These are phyloP conservation scores for Escovopsis sp. DNA, from an alignment of 2,329 filamentous ascomycete species.

Conservation along the genomic window DNA sequence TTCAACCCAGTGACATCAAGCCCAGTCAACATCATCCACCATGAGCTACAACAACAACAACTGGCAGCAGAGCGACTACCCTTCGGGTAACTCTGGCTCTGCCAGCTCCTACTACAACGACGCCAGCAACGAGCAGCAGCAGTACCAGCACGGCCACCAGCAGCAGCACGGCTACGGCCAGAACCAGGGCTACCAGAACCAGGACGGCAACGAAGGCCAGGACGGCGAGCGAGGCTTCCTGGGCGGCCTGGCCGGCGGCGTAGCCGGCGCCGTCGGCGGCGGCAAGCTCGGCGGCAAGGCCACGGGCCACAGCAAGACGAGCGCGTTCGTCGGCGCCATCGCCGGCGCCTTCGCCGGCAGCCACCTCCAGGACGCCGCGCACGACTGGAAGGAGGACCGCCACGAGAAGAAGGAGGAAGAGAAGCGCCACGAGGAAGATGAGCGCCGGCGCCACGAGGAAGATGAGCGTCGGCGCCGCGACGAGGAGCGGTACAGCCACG, in stretches of 20 bases:
- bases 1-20: not conserved
- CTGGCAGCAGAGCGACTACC: not conserved
- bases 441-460: constrained; percentile 3
- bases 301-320: constrained; percentile 14
- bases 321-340: constrained; percentile 24
- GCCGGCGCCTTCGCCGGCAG: constrained; percentile 27
- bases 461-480: constrained; percentile 3
- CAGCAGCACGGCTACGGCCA: not conserved
- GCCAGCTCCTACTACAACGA: constrained; percentile 2
- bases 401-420: constrained; percentile 25
- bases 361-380: constrained; percentile 25
- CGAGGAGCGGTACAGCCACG: constrained; percentile 4
- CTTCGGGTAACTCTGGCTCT: not conserved
- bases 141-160: constrained; percentile 1
- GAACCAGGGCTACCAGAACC: constrained; percentile 1
- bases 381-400: constrained; percentile 24
- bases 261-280: constrained; percentile 26
- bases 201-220: constrained; percentile 7
- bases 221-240: constrained; percentile 27
- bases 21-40: not conserved
- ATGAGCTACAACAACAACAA: constrained; percentile 5
- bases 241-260: constrained; percentile 25
- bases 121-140: constrained; percentile 1
- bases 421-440: constrained; percentile 10
- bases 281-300: constrained; percentile 22